Evolutionary conservation across 805 yeast genomes (phyloP).

Genomic region (Metschnikowia picachoensis): DNA sequence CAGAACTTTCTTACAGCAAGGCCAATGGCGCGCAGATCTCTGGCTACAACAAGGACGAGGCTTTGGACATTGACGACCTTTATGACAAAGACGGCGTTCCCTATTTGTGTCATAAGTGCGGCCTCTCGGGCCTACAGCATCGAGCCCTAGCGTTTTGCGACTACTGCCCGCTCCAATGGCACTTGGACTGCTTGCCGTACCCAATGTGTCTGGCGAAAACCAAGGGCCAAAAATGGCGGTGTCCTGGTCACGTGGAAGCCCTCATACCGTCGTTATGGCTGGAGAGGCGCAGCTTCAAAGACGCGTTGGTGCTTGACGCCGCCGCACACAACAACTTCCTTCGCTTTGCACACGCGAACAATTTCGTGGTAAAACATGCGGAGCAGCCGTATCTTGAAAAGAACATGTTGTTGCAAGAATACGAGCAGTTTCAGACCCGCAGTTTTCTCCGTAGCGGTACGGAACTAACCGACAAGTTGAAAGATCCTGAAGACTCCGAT

Average conservation of each 20-base stretch:
- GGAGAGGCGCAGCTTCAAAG: constrained; percentile 45
- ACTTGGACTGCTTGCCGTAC: constrained; percentile 77
- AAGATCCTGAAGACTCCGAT: constrained; percentile 21
- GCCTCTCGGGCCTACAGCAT: constrained; percentile 55
- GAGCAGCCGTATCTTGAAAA: constrained; percentile 30
- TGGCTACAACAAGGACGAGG: constrained; percentile 44
- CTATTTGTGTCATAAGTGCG: constrained; percentile 72
- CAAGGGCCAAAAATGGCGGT: constrained; percentile 80
- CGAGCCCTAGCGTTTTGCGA: constrained; percentile 70
- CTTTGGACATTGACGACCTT: constrained; percentile 56
- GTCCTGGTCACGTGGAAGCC: constrained; percentile 77
- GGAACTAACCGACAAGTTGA: constrained; percentile 5
- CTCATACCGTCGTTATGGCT: constrained; percentile 38
- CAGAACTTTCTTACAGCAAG: constrained; percentile 42
- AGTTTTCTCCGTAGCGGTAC: constrained; percentile 19
- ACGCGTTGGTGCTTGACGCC: constrained; percentile 53
- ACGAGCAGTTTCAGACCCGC: constrained; percentile 25
- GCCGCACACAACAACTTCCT: constrained; percentile 34
- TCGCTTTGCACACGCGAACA: constrained; percentile 26
- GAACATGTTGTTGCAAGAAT: constrained; percentile 27
- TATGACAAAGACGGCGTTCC: constrained; percentile 69
- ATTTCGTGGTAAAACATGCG: constrained; percentile 30
- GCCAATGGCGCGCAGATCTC: constrained; percentile 31
- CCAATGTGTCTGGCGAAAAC: constrained; percentile 72
- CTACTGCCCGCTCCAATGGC: constrained; percentile 81